Conservation (phyloP, 352 stramenopile genomes). For the Pythium pectinolyticum region DNA sequence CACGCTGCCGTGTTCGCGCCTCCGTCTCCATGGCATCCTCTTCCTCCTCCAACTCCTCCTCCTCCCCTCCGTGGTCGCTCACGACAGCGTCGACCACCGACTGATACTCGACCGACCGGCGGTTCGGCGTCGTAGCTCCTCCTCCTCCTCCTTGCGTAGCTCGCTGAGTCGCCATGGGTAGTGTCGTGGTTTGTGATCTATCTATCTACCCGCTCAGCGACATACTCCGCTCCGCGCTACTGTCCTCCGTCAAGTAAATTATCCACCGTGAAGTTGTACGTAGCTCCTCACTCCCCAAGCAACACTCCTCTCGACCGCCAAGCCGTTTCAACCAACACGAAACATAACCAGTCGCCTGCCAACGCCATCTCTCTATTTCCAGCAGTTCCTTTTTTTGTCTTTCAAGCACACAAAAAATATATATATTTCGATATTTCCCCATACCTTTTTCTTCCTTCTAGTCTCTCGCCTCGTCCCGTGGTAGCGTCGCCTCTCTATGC, state of each 20-base stretch:
- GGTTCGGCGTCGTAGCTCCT: not conserved
- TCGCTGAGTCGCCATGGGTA: conserved; percentile 7
- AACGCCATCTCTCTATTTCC: not conserved
- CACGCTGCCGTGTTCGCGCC: not conserved
- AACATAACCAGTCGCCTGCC: too few species aligned
- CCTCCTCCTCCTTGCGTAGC: not conserved
- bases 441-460: conserved; percentile 5
- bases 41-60: not conserved
- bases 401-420: conserved; percentile 5
- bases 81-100: conserved; percentile 20
- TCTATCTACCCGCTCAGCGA: too few species aligned
- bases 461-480: too few species aligned
- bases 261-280: not conserved
- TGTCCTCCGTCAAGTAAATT: too few species aligned
- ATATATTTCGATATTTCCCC: too few species aligned
- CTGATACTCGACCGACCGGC: conserved; percentile 14
- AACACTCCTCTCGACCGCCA: not conserved
- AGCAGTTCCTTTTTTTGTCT: not conserved
- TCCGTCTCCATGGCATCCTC: too few species aligned
- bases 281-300: not conserved
- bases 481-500: conserved; percentile 3
- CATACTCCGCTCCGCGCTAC: too few species aligned
- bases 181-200: too few species aligned
- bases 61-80: conserved; percentile 2
- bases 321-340: too few species aligned